phyloP scores from a whole-genome alignment of 495 filamentous ascomycete genomes.

The Neurospora africana region DNA sequence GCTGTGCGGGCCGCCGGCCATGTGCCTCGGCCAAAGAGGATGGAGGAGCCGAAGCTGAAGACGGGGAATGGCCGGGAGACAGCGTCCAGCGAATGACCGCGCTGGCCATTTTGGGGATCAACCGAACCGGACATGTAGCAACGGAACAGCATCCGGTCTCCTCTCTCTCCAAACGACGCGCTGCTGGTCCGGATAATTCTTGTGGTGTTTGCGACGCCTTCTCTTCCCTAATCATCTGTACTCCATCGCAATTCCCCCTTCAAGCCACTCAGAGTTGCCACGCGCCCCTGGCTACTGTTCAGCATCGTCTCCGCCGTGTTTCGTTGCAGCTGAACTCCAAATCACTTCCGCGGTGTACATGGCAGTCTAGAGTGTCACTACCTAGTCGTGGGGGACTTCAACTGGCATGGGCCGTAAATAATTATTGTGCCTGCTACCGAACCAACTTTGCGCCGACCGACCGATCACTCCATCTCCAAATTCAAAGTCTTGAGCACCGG shows the following conservation, averaged over 20 bases:
- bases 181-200: neutral
- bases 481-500: neutral
- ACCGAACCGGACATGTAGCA: neutral
- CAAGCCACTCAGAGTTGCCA: neutral
- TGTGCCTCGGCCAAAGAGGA: constrained; percentile 18
- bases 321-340: neutral
- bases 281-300: neutral
- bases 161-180: neutral
- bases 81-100: neutral
- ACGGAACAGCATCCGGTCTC: neutral
- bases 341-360: neutral
- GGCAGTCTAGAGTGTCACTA: neutral
- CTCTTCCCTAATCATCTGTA: neutral
- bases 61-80: neutral
- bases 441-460: neutral
- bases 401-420: neutral
- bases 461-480: neutral
- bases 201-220: neutral
- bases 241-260: neutral
- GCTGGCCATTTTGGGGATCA: neutral
- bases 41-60: constrained; percentile 4
- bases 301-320: neutral
- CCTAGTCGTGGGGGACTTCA: neutral
- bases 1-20: constrained; percentile 4
- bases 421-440: neutral